Evolutionary conservation across 257 asterid species (phyloP).

Genomic region (Ballota nigra): DNA sequence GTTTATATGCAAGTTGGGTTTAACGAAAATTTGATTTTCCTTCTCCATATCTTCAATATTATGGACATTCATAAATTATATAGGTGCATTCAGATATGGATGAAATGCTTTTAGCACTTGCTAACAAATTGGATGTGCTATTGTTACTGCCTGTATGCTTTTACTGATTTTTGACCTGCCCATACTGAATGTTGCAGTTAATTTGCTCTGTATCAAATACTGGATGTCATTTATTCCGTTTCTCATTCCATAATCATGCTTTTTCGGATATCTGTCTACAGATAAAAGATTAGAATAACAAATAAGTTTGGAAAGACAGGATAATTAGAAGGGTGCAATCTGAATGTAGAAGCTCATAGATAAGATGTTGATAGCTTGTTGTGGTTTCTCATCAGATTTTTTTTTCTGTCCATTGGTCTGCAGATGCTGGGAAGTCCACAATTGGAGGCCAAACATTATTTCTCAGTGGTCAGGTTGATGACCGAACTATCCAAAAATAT

Average conservation of each 20-base stretch:
- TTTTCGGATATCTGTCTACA: background rate
- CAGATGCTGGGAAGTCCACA: slow-evolving; percentile 99
- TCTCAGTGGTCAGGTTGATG: slow-evolving; percentile 97
- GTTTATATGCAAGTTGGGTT: background rate
- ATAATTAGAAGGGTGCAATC: background rate
- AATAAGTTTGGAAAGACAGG: background rate
- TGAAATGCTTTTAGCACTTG: background rate
- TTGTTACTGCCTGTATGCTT: background rate
- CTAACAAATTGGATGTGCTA: background rate
- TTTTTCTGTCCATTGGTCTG: slow-evolving; percentile 22
- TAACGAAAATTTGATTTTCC: background rate
- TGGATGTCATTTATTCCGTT: background rate
- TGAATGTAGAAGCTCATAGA: background rate
- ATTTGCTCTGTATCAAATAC: too few species aligned
- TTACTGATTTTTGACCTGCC: background rate
- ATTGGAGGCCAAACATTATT: slow-evolving; percentile 88
- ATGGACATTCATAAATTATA: slow-evolving; percentile 6
- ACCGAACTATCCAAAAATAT: slow-evolving; percentile 92
- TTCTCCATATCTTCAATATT: background rate
- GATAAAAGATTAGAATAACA: background rate
- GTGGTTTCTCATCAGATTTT: slow-evolving; percentile 7
- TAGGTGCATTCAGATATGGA: background rate
- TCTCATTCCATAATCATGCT: background rate
- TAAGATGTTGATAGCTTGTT: slow-evolving; percentile 4
- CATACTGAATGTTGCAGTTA: background rate